A percentile compares a stretch with the other conserved stretches of the same genome.
Evolutionary conservation across 2,329 filamentous ascomycete genomes (phyloP).

Genomic region (Nemania diffusa): DNA sequence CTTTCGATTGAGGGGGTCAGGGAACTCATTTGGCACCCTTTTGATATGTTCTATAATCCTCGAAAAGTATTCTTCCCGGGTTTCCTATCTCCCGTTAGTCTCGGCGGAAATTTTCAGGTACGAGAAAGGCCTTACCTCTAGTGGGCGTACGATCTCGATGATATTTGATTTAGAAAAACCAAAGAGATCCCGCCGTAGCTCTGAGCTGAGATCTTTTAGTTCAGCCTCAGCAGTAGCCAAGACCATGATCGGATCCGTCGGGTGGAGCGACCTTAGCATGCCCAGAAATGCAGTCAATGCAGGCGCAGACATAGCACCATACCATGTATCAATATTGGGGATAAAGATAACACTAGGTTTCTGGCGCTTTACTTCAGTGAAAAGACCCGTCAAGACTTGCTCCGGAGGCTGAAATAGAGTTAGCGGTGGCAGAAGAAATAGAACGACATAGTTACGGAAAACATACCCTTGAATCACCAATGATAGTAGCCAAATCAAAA

Average conservation of each 20-base stretch:
- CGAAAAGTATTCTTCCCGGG: slow-evolving; percentile 83
- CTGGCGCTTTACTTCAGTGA: slow-evolving; percentile 91
- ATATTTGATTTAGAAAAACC: slow-evolving; percentile 84
- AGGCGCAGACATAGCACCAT: slow-evolving; percentile 68
- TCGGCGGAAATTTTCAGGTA: not conserved
- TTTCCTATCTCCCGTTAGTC: slow-evolving; percentile 55
- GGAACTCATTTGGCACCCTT: slow-evolving; percentile 85
- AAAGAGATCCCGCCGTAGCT: slow-evolving; percentile 81
- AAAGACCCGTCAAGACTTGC: slow-evolving; percentile 88
- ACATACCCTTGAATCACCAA: slow-evolving; percentile 82
- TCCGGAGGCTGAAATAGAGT: slow-evolving; percentile 70
- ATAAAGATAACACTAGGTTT: slow-evolving; percentile 97
- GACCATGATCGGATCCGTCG: slow-evolving; percentile 88
- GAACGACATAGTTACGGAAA: not conserved
- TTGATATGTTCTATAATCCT: slow-evolving; percentile 79
- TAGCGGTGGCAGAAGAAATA: slow-evolving; percentile 38
- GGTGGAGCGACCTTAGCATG: slow-evolving; percentile 82
- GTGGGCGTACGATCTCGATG: slow-evolving; percentile 75
- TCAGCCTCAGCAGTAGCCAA: slow-evolving; percentile 84
- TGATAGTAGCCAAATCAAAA: slow-evolving; percentile 88
- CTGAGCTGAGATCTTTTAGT: slow-evolving; percentile 67
- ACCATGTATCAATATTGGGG: slow-evolving; percentile 90
- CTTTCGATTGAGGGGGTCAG: slow-evolving; percentile 86
- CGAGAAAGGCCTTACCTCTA: slow-evolving; percentile 60
- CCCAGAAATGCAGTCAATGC: slow-evolving; percentile 84